Conservation (phyloP, 768 basidiomycete species). For the Scleroderma citrinum region DNA sequence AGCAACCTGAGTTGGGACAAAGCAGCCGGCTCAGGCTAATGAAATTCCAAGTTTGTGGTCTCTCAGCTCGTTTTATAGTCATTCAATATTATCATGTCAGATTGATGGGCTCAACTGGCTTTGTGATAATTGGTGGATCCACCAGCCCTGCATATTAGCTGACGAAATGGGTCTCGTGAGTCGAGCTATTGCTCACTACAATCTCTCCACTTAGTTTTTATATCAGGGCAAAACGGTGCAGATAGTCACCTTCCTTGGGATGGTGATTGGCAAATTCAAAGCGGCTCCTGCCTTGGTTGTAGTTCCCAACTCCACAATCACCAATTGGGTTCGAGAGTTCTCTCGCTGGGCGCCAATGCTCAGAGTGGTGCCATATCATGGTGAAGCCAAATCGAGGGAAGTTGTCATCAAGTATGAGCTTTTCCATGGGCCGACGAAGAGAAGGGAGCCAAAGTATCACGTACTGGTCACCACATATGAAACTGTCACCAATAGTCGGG, state of each 20-base stretch:
- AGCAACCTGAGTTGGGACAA: constrained; percentile 66
- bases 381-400: constrained; percentile 73
- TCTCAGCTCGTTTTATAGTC: constrained; percentile 5
- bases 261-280: constrained; percentile 46
- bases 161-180: constrained; percentile 95
- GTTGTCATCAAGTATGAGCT: constrained; percentile 81
- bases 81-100: constrained; percentile 29
- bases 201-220: constrained; percentile 4
- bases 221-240: constrained; percentile 87
- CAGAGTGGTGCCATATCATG: constrained; percentile 79
- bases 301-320: constrained; percentile 94
- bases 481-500: constrained; percentile 60
- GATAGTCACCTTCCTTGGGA: constrained; percentile 77
- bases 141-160: constrained; percentile 82
- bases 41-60: constrained; percentile 69
- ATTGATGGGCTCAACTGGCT: constrained; percentile 83
- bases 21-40: constrained; percentile 59
- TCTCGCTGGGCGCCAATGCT: constrained; percentile 64
- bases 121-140: constrained; percentile 82
- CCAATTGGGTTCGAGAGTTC: constrained; percentile 94
- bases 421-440: constrained; percentile 44
- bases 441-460: constrained; percentile 68
- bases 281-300: constrained; percentile 82
- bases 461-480: constrained; percentile 94
- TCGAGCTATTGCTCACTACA: neutral